Evolutionary conservation across 2,329 filamentous ascomycete genomes (phyloP).

Genomic region (Cercospora beticola): DNA sequence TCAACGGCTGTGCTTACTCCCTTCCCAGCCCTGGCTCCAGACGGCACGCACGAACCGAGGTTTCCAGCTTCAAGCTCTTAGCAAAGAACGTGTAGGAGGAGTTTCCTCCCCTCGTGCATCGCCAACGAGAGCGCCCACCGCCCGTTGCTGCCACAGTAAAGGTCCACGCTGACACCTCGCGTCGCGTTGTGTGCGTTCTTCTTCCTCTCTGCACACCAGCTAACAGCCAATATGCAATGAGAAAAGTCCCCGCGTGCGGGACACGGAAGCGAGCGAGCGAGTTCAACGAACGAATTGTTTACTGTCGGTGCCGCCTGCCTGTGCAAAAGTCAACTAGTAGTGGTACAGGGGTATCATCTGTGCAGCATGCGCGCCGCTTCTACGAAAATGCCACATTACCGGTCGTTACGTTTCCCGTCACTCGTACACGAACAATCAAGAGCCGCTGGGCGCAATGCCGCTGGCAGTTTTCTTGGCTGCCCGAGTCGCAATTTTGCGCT

Average conservation of each 20-base stretch:
- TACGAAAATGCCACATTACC: constrained; percentile 6
- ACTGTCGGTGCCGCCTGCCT: background rate
- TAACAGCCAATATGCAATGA: background rate
- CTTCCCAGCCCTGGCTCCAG: background rate
- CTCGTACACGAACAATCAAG: background rate
- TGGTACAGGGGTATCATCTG: constrained; percentile 5
- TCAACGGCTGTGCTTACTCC: background rate
- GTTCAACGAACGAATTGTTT: background rate
- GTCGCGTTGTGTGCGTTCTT: too few species aligned
- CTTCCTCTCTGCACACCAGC: constrained; percentile 1
- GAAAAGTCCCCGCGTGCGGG: background rate
- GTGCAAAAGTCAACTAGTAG: constrained; percentile 4
- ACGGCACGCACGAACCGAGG: background rate
- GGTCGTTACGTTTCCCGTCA: background rate
- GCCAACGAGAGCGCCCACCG: too few species aligned
- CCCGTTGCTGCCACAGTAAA: too few species aligned
- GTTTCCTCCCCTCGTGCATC: too few species aligned
- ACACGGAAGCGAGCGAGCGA: background rate
- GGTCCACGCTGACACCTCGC: too few species aligned
- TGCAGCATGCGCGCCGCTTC: background rate
- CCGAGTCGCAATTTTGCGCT: background rate
- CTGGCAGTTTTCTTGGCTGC: background rate
- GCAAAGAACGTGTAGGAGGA: too few species aligned
- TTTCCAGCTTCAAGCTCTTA: too few species aligned
- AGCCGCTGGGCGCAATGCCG: background rate